These are phyloP conservation scores for Mucor irregularis DNA, from an alignment of 371 early-diverging fungal genomes.

Conservation along the genomic window DNA sequence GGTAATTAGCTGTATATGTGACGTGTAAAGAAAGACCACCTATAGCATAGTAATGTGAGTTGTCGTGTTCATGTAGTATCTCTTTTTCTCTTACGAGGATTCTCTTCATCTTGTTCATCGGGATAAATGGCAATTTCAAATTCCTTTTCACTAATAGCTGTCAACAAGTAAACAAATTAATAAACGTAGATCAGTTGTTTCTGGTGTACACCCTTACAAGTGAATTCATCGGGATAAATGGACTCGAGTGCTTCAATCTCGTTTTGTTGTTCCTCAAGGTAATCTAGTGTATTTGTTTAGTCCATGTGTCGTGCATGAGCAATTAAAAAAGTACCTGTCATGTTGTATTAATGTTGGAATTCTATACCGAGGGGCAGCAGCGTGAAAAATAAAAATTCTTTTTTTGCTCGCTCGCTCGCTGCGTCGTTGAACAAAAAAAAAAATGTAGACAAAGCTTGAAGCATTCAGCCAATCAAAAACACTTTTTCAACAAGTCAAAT, in stretches of 20 bases:
- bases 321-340: slow-evolving; percentile 1
- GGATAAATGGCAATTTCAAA: slow-evolving; percentile 56
- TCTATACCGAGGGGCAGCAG: no score
- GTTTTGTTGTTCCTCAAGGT: slow-evolving; percentile 77
- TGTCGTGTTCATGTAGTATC: background rate
- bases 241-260: slow-evolving; percentile 92
- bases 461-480: no score
- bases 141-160: slow-evolving; percentile 39
- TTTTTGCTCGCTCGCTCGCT: no score
- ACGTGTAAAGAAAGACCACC: slow-evolving; percentile 63
- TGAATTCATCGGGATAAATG: slow-evolving; percentile 91
- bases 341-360: no score
- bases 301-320: background rate
- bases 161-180: background rate
- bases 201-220: slow-evolving; percentile 41
- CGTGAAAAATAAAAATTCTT: background rate
- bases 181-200: background rate
- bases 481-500: no score
- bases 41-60: slow-evolving; percentile 13
- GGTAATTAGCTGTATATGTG: slow-evolving; percentile 85
- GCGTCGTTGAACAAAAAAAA: no score
- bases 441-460: no score
- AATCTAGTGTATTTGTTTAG: slow-evolving; percentile 58
- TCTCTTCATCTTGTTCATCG: slow-evolving; percentile 58
- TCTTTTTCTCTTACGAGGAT: slow-evolving; percentile 41